These are phyloP conservation scores for Gelatoporia subvermispora DNA, from an alignment of 768 basidiomycete genomes.

Conservation along the genomic window DNA sequence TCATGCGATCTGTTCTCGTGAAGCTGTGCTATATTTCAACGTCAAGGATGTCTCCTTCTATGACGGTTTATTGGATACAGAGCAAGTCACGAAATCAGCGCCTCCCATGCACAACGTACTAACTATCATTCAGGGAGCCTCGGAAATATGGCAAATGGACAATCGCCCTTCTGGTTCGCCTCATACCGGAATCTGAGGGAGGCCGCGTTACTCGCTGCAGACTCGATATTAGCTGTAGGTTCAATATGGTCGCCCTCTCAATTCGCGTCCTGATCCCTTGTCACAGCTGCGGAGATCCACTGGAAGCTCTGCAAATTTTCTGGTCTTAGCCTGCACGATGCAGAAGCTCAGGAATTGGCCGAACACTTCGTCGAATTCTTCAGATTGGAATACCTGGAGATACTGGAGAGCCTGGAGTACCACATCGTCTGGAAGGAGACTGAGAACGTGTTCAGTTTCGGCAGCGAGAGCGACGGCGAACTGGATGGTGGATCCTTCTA, in stretches of 20 bases:
- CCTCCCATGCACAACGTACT: neutral
- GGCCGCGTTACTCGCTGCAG: conserved; percentile 17
- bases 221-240: conserved; percentile 22
- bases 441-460: too few relatives aligned
- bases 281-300: conserved; percentile 8
- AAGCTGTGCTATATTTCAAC: conserved; percentile 22
- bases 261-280: neutral
- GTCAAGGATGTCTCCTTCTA: conserved; percentile 21
- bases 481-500: too few relatives aligned
- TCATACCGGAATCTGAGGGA: conserved; percentile 15
- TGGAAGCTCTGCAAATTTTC: conserved; percentile 10
- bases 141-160: conserved; percentile 15
- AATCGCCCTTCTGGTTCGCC: conserved; percentile 22
- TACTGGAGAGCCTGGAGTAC: conserved; percentile 20
- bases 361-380: conserved; percentile 19
- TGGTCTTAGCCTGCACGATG: conserved; percentile 3
- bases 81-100: conserved; percentile 5
- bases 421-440: conserved; percentile 16
- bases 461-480: too few relatives aligned
- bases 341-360: conserved; percentile 12
- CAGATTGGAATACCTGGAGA: conserved; percentile 20
- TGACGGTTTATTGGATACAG: conserved; percentile 9
- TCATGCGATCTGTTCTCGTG: conserved; percentile 22
- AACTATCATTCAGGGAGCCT: neutral
- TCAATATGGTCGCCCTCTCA: too few relatives aligned